Base-by-base conservation (phyloP, 768 basidiomycete genomes). In the Psilocybe tampanensis region DNA sequence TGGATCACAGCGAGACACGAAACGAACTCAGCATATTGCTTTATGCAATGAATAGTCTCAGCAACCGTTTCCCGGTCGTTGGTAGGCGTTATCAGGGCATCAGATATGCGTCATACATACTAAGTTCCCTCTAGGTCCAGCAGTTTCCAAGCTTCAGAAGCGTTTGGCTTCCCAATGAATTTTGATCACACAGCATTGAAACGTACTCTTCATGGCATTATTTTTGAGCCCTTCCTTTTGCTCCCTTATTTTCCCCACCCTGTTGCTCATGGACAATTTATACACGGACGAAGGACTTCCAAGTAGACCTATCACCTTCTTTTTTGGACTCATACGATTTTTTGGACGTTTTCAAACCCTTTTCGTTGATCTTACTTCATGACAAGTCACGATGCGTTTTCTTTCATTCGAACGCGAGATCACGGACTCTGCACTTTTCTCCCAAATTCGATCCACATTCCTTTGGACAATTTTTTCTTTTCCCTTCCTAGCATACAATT, bases 31-130 rank as follows among this genome's bases (percentile, higher is more conserved):
- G 76, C 32, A 76, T 82, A 17, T 68, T 91, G 49, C 73, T 88
- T 24, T 86, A 81, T 61, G 86, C 85, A 58, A 82, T 90, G 81
- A 85, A 76, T 56, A 81, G 74, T 55, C 80, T 90, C 44, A 79
- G 80, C 57, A 69, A 81, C 11, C 77, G 77, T 45, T 89, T 86
- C 68, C 89, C 89, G 29, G 72, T 90, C 58, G 73, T 86, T 55
- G 74, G 76, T 75, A 60, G 49, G 77, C 69, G 24, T 22, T 51
- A 44, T 29, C 15, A 23, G 19, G n/a, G n/a, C 21, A 8, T 11
- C 18, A 8, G 24, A 4, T 42, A 18, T 21, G 13, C 8, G 19
- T 44, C 47, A n/a, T 55, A 26, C 18, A 54, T 47, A 22, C 42
- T 45, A 39, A 24, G n/a, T 21, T 47, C n/a, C 13, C 23, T 43